Base-by-base conservation (phyloP, 2,329 filamentous ascomycete species). In the Botrytis byssoidea region DNA sequence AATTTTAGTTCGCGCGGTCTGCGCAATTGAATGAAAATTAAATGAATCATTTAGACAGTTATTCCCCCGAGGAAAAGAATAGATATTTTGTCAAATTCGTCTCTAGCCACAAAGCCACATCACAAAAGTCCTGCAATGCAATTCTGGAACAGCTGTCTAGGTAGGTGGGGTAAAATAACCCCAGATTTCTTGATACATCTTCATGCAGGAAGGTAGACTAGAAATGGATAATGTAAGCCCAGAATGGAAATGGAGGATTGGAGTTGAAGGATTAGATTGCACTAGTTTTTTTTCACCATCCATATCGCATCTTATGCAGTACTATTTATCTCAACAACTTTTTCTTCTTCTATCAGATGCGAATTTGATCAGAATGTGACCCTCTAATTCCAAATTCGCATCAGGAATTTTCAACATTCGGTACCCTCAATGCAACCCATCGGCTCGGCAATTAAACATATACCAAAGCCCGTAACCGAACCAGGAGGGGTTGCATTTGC, bases 21-120 rank as follows among this genome's bases (percentile, higher is more conserved):
- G 51, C 51, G 51, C 51, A 55, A 55, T 55, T 5, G 2, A 55
- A 16, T n/a, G 2, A 55, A 55, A 55, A 55, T 7, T 7, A 2
- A 1, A 18, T 14, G 2, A 51, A 5, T n/a, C 1, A n/a, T 14
- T 51, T 7, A 12, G 10, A n/a, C 4, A 10, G 10, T 1, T 6
- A 14, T 6, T n/a, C 4, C 5, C 25, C 37, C 37, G 2, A 40
- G 37, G 9, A 4, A 51, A 51, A 51, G 14, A 51, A 51, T n/a
- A n/a, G 48, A 25, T 25, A 48, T 3, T 51, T n/a, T 51, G 25
- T n/a, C 48, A n/a, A n/a, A n/a, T 55, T n/a, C 20, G 1, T n/a
- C 51, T 57, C 51, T 57, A 57, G 51, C n/a, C 51, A 57, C 51
- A 57, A 57, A 57, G 51, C 51, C 51, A 57, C 51, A 57, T 57